Base-by-base conservation (phyloP, 2,329 filamentous ascomycete species). In the Fusarium pininemorale region DNA sequence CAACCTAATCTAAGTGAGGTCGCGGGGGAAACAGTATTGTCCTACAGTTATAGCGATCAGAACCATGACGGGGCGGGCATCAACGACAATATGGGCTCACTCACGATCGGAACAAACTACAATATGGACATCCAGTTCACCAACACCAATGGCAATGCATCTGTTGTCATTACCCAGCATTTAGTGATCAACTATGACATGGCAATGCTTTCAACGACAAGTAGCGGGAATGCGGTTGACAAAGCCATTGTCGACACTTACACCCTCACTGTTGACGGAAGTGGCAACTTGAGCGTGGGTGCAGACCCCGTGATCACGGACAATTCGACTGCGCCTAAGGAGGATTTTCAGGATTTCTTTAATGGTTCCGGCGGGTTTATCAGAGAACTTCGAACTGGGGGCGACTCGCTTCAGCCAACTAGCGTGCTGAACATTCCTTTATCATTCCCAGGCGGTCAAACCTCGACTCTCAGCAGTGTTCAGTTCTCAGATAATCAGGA, bases 331-430 rank as follows among this genome's bases (percentile, higher is more conserved):
- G 3, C 18, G 0, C 9, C 45, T 28, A 6, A 4, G 9, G 26
- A 11, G 15, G 2, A 0, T 3, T 3, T 48, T 14, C 6, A 2
- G 45, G 7, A 11, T 22, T 22, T 22, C 45, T 48, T 48, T 15
- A 16, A 9, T 11, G 26, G 4, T 30, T 30, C 10, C 2, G 2
- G 12, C 12, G 45, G 6, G 10, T 3, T 48, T 16, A 16, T n/a
- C 0, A 1, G 5, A 16, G 45, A 11, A 2, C 7, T 48, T 6
- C 26, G 3, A 48, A 2, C 6, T 4, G 9, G 0, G 0, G 45
- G 45, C 26, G 45, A 48, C 7, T 6, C 45, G 12, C 26, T 48
- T 30, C 20, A 3, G 10, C 8, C 3, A n/a, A 48, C 45, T 16
- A 13, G 24, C 0, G 5, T 1, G 6, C 5, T 30, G 5, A 16